phyloP scores from a whole-genome alignment of 768 basidiomycete genomes.

The Cystofilobasidium ferigula region DNA sequence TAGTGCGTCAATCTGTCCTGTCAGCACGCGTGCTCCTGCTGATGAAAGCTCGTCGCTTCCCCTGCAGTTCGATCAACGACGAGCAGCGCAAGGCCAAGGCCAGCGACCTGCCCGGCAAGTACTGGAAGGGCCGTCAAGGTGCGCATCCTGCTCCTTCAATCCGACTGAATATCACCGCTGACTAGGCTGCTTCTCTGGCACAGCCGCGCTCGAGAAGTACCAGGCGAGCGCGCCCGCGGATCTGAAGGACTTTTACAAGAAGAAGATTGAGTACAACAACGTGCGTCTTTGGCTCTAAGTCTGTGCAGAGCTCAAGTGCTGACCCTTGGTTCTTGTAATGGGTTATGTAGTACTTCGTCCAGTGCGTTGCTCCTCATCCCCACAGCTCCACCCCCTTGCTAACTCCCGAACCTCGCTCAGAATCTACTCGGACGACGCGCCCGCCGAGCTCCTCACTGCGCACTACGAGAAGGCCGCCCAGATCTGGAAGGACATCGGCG shows the following conservation, averaged over 20 bases:
- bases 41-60: not conserved
- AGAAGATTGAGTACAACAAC: conserved; percentile 19
- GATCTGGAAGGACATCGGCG: conserved; percentile 9
- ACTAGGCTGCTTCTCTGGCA: not conserved
- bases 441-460: not conserved
- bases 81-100: conserved; percentile 17
- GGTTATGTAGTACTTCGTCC: not conserved
- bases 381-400: not conserved
- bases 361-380: not conserved
- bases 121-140: conserved; percentile 16
- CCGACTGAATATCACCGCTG: not conserved
- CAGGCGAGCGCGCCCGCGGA: not conserved
- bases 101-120: conserved; percentile 13
- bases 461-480: conserved; percentile 10
- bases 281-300: not conserved
- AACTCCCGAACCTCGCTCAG: not conserved
- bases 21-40: not conserved
- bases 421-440: conserved; percentile 12
- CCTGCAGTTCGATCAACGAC: not conserved
- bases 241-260: conserved; percentile 18
- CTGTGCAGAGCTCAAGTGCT: no score
- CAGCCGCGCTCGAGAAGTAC: conserved; percentile 22
- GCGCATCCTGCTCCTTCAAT: not conserved
- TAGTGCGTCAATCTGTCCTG: not conserved
- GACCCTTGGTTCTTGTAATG: not conserved